Percentiles rank a stretch among this genome's conserved stretches.
These are phyloP conservation scores for Canavalia gladiata DNA, from an alignment of 306 rosid species.

Conservation along the genomic window DNA sequence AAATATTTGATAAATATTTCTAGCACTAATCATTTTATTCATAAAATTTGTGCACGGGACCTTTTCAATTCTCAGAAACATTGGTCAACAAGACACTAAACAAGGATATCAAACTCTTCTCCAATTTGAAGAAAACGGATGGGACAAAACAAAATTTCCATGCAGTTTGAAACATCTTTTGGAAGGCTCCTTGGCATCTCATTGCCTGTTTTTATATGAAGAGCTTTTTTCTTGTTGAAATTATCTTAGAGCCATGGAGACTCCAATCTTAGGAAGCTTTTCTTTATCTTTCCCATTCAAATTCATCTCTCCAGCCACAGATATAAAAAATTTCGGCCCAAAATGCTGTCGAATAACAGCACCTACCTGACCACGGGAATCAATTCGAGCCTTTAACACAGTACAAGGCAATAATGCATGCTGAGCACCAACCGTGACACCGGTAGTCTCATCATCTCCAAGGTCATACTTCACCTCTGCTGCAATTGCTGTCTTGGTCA, in stretches of 20 bases:
- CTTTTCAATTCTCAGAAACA: slow-evolving; percentile 5
- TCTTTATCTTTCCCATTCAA: slow-evolving; percentile 15
- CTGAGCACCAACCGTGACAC: slow-evolving; percentile 27
- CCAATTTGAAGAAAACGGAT: slow-evolving; percentile 33
- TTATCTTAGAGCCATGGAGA: slow-evolving; percentile 8
- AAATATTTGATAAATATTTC: slow-evolving; percentile 5
- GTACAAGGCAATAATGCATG: slow-evolving; percentile 16
- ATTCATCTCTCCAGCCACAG: slow-evolving; percentile 2
- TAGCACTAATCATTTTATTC: slow-evolving; percentile 23
- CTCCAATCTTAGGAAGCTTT: slow-evolving; percentile 20
- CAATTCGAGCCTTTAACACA: slow-evolving; percentile 14
- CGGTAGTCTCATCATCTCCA: neutral
- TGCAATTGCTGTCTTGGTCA: slow-evolving; percentile 36
- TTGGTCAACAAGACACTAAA: neutral
- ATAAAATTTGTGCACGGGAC: slow-evolving; percentile 10
- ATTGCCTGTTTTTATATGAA: neutral
- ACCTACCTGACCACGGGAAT: neutral
- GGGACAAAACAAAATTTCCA: slow-evolving; percentile 13
- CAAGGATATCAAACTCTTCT: slow-evolving; percentile 11
- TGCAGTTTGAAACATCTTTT: neutral
- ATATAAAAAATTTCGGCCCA: neutral
- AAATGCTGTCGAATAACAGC: slow-evolving; percentile 10
- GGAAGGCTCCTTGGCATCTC: slow-evolving; percentile 1
- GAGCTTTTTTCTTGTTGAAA: neutral
- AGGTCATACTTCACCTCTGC: slow-evolving; percentile 35